Conservation (phyloP, 2,329 filamentous ascomycete species). For the Didymella keratinophila region DNA sequence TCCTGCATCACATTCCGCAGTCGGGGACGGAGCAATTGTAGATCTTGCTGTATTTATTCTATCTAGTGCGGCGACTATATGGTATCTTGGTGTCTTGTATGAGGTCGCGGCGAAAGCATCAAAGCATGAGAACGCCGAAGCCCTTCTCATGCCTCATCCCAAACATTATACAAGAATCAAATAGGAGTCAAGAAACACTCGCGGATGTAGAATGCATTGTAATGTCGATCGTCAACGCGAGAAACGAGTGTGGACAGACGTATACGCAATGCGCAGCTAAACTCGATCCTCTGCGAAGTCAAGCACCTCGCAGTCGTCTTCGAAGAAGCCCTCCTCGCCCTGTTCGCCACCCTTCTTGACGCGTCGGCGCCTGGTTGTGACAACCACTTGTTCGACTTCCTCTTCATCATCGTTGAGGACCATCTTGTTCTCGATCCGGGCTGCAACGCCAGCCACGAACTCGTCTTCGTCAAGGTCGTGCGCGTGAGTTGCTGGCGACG, state of each 20-base stretch:
- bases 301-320: slow-evolving; percentile 90
- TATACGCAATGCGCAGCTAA: slow-evolving; percentile 21
- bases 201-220: not conserved
- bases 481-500: slow-evolving; percentile 44
- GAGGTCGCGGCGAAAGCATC: not conserved
- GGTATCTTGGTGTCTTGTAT: slow-evolving; percentile 13
- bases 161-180: not conserved
- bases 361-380: slow-evolving; percentile 76
- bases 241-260: not conserved
- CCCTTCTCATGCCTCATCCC: not conserved
- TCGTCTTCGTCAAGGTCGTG: slow-evolving; percentile 50
- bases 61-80: slow-evolving; percentile 3
- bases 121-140: slow-evolving; percentile 1
- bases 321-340: slow-evolving; percentile 78
- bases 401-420: slow-evolving; percentile 62
- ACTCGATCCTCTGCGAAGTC: slow-evolving; percentile 76
- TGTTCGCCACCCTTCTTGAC: slow-evolving; percentile 62
- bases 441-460: slow-evolving; percentile 62
- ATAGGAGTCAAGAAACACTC: not conserved
- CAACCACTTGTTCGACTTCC: slow-evolving; percentile 78
- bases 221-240: not conserved
- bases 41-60: slow-evolving; percentile 1
- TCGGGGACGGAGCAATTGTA: not conserved
- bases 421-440: slow-evolving; percentile 50
- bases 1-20: not conserved